Evolutionary conservation across 106 monocot species (phyloP).

Genomic region (Vanilla planifolia): DNA sequence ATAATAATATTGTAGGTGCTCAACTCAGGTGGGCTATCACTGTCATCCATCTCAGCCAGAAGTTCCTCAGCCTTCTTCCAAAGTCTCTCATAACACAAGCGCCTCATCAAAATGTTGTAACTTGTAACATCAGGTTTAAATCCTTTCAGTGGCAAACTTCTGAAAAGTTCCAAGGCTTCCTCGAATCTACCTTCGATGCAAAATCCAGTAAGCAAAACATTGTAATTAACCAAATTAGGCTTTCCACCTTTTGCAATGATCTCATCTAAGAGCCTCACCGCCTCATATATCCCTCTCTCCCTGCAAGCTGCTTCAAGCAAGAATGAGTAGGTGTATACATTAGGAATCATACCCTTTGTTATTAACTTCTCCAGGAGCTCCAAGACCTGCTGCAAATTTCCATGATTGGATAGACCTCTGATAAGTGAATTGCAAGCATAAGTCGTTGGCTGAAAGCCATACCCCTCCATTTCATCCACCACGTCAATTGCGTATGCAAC

Average conservation of each 20-base stretch:
- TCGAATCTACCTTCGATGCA: slow-evolving; percentile 69
- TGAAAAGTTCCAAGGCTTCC: slow-evolving; percentile 50
- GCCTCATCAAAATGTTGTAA: slow-evolving; percentile 75
- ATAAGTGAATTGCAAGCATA: slow-evolving; percentile 70
- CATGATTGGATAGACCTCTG: slow-evolving; percentile 66
- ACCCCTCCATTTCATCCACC: slow-evolving; percentile 69
- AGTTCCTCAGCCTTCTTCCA: slow-evolving; percentile 78
- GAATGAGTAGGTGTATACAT: slow-evolving; percentile 63
- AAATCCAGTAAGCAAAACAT: slow-evolving; percentile 72
- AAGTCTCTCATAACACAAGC: slow-evolving; percentile 51
- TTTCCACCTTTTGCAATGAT: slow-evolving; percentile 63
- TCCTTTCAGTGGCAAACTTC: slow-evolving; percentile 46
- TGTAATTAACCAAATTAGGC: slow-evolving; percentile 81
- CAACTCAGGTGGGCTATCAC: slow-evolving; percentile 33
- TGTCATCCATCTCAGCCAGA: slow-evolving; percentile 55
- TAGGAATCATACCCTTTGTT: slow-evolving; percentile 58
- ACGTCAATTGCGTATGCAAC: slow-evolving; percentile 89
- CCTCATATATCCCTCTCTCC: slow-evolving; percentile 68
- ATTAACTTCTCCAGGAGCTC: slow-evolving; percentile 68
- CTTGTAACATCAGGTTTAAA: slow-evolving; percentile 70
- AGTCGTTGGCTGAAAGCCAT: slow-evolving; percentile 49
- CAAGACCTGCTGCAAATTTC: slow-evolving; percentile 52
- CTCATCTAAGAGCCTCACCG: slow-evolving; percentile 59
- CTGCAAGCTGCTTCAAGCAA: slow-evolving; percentile 73
- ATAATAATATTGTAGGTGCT: slow-evolving; percentile 81